Evolutionary conservation across 306 rosid species (phyloP).

Genomic region (Dalbergia cochinchinensis): DNA sequence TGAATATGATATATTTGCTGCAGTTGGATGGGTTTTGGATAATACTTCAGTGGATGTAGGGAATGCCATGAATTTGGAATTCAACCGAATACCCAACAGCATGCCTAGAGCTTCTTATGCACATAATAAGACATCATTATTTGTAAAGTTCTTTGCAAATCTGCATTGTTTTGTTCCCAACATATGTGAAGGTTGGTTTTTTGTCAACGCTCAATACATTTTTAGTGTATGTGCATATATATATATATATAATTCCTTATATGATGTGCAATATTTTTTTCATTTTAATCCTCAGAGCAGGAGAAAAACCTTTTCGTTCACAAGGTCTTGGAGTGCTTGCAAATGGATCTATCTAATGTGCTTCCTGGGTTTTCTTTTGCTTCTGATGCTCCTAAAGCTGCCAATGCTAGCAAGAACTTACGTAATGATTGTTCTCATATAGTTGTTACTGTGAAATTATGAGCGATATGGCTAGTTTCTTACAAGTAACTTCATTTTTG

Average conservation of each 20-base stretch:
- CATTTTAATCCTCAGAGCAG: slow-evolving; percentile 73
- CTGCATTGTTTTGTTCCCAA: slow-evolving; percentile 95
- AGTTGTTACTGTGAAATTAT: slow-evolving; percentile 26
- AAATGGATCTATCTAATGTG: slow-evolving; percentile 65
- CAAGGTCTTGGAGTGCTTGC: slow-evolving; percentile 86
- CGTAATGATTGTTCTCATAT: slow-evolving; percentile 60
- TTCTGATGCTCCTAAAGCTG: slow-evolving; percentile 70
- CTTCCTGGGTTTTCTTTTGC: slow-evolving; percentile 75
- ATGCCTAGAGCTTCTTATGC: slow-evolving; percentile 79
- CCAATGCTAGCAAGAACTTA: slow-evolving; percentile 75
- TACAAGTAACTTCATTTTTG: slow-evolving; percentile 52
- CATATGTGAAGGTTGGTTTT: slow-evolving; percentile 86
- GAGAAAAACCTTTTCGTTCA: slow-evolving; percentile 87
- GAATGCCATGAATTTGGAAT: slow-evolving; percentile 60
- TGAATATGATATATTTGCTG: slow-evolving; percentile 85
- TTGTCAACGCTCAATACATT: slow-evolving; percentile 38
- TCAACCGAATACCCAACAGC: slow-evolving; percentile 57
- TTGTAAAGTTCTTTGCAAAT: slow-evolving; percentile 95
- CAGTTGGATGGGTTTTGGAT: slow-evolving; percentile 92
- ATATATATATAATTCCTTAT: slow-evolving; percentile 39
- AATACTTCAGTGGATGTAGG: slow-evolving; percentile 55
- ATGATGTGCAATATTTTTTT: slow-evolving; percentile 28
- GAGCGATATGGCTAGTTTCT: slow-evolving; percentile 42
- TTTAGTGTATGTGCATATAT: slow-evolving; percentile 10
- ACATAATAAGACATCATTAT: slow-evolving; percentile 88